Evolutionary conservation across 805 yeast genomes (phyloP), one percentile per base, ranked within the genome.

Genomic region (Kodamaea leandrae): DNA sequence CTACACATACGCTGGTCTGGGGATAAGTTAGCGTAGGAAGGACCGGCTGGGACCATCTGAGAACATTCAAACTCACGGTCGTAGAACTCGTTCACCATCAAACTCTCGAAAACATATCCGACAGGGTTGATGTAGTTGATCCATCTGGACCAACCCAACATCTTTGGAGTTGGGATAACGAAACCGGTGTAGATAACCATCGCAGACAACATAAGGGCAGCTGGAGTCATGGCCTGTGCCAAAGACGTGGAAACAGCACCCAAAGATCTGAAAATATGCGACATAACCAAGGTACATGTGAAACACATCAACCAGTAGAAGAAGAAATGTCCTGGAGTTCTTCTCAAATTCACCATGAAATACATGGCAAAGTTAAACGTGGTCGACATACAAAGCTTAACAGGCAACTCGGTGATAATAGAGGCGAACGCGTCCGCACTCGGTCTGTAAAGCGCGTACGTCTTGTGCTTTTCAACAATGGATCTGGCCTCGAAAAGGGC

Each of bases 341-440:
- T 64, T 44, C 74, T 65, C 44, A 78, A 73, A 47, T 78, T 66
- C 24, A 71, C 77, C 73, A 78, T 61, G 52, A 77, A 78, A 52
- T 78, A 78, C 41, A 66, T 66, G 24, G 70, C 60, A 39, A 77
- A 51, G 52, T 78, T 78, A 61, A 78, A 78, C 15, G 60, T 61
- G 12, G 76, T 44, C 10, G 73, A 64, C 17, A 71, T 63, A 6
- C 62, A 12, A 19, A 76, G 6, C 51, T 78, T 78, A n/a, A 73
- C 53, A 1, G 82, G 82, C 2, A 76, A 47, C 50, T 81, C 83
- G 6, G 83, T 69, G n/a, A 80, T 46, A 42, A 81, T 69, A 2
- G 81, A 74, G 0, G 85, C 81, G 32, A 82, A 51, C 0, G 86
- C 83, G 51, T 82, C 82, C 4, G 86, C 82, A 39, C 78, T 64